These are phyloP conservation scores for Shiraia bambusicola DNA, from an alignment of 2,329 filamentous ascomycete species.

Conservation along the genomic window DNA sequence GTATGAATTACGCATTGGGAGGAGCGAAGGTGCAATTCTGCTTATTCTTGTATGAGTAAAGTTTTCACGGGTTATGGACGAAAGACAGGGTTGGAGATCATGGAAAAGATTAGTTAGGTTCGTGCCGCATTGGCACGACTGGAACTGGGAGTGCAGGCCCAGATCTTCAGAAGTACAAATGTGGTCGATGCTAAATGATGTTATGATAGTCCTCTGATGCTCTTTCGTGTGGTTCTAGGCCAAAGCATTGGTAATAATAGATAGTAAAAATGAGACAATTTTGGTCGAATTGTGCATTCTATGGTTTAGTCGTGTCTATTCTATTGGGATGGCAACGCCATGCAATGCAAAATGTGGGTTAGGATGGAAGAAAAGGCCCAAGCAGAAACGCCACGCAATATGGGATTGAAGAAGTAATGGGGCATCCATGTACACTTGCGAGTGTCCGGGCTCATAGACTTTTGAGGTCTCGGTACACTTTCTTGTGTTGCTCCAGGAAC, in stretches of 20 bases:
- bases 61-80: conserved; percentile 2
- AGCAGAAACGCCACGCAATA: conserved; percentile 1
- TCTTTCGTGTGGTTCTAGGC: not conserved
- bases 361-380: not conserved
- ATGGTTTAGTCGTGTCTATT: too few relatives aligned
- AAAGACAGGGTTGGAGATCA: conserved; percentile 4
- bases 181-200: too few relatives aligned
- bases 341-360: too few relatives aligned
- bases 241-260: conserved; percentile 1
- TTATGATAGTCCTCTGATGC: too few relatives aligned
- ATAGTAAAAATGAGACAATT: conserved; percentile 12
- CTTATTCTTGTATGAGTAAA: conserved; percentile 1
- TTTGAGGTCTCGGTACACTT: conserved; percentile 60
- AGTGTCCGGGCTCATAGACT: conserved; percentile 3
- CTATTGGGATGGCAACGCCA: too few relatives aligned
- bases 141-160: conserved; percentile 37
- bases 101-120: too few relatives aligned
- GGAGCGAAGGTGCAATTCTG: conserved; percentile 1
- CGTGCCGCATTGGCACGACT: too few relatives aligned
- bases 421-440: conserved; percentile 10
- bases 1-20: conserved; percentile 10
- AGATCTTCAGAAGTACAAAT: conserved; percentile 4
- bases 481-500: conserved; percentile 85
- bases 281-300: not conserved
- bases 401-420: not conserved